phyloP scores from a whole-genome alignment of 352 stramenopile genomes.

The Phytophthora megakarya region DNA sequence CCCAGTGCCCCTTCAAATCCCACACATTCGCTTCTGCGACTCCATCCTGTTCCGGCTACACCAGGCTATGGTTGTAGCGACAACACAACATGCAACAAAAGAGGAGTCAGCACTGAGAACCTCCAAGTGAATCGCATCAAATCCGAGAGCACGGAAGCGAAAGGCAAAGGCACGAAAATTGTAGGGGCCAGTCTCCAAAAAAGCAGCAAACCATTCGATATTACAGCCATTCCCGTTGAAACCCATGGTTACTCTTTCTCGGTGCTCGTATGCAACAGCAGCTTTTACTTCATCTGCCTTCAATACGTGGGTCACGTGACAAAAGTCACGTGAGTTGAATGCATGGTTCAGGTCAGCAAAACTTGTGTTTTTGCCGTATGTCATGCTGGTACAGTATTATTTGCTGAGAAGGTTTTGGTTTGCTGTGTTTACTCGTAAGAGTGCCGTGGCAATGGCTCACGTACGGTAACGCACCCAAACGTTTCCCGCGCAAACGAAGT shows the following conservation, averaged over 20 bases:
- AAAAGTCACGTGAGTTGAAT: conserved; percentile 17
- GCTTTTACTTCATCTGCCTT: not conserved
- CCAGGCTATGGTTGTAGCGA: conserved; percentile 24
- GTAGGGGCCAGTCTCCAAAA: not conserved
- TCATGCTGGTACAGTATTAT: not conserved
- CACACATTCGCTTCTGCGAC: conserved; percentile 16
- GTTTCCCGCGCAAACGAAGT: conserved; percentile 3
- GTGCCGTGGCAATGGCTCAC: not conserved
- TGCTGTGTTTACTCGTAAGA: too few relatives aligned
- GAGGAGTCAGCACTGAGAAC: conserved; percentile 17
- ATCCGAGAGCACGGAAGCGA: conserved; percentile 29
- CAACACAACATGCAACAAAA: conserved; percentile 18
- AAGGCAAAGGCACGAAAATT: not conserved
- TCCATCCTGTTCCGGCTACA: conserved; percentile 6
- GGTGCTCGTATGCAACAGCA: not conserved
- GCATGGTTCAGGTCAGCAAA: conserved; percentile 13
- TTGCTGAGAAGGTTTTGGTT: not conserved
- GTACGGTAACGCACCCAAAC: conserved; percentile 3
- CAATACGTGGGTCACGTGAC: not conserved
- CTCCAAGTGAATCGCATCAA: conserved; percentile 6
- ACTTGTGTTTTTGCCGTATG: not conserved
- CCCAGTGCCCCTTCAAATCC: conserved; percentile 25
- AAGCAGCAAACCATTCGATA: not conserved
- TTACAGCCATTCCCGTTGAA: too few relatives aligned
- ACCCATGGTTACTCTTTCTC: not conserved